A percentile compares a stretch with the other conserved stretches of the same genome.
Conservation (phyloP, 768 basidiomycete genomes). For the Termitomyces sp. region DNA sequence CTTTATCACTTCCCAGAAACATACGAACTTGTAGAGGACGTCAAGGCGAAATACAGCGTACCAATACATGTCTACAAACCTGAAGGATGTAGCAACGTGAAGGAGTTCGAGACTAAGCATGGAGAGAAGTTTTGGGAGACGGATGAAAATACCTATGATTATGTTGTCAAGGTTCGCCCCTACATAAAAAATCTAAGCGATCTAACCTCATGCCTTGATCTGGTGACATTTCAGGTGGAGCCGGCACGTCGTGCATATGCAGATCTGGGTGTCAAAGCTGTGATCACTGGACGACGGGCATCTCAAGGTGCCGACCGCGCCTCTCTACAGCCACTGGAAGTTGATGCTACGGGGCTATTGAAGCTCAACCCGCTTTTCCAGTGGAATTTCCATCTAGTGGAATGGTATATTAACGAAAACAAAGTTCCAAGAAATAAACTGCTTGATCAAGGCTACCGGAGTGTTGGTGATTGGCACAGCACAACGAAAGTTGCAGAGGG, state of each 20-base stretch:
- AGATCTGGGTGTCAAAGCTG: constrained; percentile 71
- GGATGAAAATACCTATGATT: constrained; percentile 89
- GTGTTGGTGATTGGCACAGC: constrained; percentile 98
- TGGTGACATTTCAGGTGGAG: constrained; percentile 63
- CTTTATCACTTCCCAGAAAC: constrained; percentile 96
- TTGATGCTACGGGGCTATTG: constrained; percentile 85
- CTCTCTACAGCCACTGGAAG: constrained; percentile 79
- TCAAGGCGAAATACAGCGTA: constrained; percentile 70
- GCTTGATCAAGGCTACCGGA: constrained; percentile 88
- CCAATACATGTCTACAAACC: constrained; percentile 80
- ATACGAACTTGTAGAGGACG: constrained; percentile 83
- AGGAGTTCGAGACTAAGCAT: constrained; percentile 77
- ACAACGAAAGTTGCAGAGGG: constrained; percentile 69
- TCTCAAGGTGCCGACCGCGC: constrained; percentile 93
- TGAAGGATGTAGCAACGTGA: constrained; percentile 58
- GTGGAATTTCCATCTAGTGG: constrained; percentile 84
- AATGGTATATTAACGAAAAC: constrained; percentile 80
- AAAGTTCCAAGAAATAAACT: constrained; percentile 86
- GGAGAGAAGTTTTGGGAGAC: constrained; percentile 85
- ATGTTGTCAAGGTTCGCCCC: constrained; percentile 75
- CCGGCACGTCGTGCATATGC: constrained; percentile 88
- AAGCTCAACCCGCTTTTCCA: constrained; percentile 93
- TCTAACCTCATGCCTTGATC: neutral
- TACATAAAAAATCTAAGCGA: neutral
- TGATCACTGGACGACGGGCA: constrained; percentile 93